These are phyloP conservation scores for Bimuria novae-zelandiae DNA, from an alignment of 2,329 filamentous ascomycete genomes.

Conservation along the genomic window DNA sequence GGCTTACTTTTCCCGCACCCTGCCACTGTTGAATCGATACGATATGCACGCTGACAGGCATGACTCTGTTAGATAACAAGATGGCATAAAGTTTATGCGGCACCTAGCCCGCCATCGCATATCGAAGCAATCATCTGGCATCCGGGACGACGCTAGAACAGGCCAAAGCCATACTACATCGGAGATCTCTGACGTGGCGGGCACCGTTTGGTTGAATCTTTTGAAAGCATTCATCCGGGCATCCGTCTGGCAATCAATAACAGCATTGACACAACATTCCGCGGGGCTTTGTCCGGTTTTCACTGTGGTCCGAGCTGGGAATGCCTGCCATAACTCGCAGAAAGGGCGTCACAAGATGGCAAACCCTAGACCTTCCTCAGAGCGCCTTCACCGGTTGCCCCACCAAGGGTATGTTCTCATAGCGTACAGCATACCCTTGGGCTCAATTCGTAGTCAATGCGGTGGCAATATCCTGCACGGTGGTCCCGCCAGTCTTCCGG, in stretches of 20 bases:
- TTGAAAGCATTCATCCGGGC: constrained; percentile 44
- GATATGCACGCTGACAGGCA: constrained; percentile 49
- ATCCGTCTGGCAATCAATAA: constrained; percentile 47
- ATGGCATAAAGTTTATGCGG: constrained; percentile 51
- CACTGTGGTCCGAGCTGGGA: constrained; percentile 34
- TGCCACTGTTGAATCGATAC: constrained; percentile 48
- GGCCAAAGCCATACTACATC: constrained; percentile 52
- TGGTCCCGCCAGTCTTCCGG: constrained; percentile 28
- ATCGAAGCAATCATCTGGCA: constrained; percentile 51
- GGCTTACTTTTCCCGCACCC: constrained; percentile 45
- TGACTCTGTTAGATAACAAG: constrained; percentile 47
- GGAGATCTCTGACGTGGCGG: constrained; percentile 60
- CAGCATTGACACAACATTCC: constrained; percentile 39
- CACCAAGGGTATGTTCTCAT: constrained; percentile 29
- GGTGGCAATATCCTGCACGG: constrained; percentile 29
- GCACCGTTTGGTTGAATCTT: constrained; percentile 50
- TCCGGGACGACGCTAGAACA: constrained; percentile 51
- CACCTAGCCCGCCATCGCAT: constrained; percentile 50
- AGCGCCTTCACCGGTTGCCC: constrained; percentile 43
- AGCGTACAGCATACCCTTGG: constrained; percentile 26
- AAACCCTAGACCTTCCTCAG: constrained; percentile 35
- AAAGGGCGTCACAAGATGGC: constrained; percentile 40
- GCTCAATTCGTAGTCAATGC: constrained; percentile 22
- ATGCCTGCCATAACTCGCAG: constrained; percentile 35
- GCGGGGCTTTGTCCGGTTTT: constrained; percentile 33